Evolutionary conservation across 2,329 filamentous ascomycete species (phyloP).

Genomic region (Cadophora luteo-olivacea): DNA sequence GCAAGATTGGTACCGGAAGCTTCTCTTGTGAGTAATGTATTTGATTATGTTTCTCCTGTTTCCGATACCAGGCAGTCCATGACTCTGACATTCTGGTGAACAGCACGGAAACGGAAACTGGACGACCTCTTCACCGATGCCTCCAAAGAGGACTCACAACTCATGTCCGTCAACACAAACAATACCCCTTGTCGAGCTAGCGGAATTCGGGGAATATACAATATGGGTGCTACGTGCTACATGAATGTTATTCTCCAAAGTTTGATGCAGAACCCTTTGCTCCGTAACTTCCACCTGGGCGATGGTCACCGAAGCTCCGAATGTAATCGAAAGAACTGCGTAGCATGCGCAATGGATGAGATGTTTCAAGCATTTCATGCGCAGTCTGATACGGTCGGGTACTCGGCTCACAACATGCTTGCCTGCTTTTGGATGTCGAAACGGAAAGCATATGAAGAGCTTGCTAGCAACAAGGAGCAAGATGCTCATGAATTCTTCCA

Average conservation of each 20-base stretch:
- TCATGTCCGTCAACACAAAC: constrained; percentile 79
- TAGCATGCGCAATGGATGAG: constrained; percentile 75
- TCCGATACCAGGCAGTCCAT: neutral
- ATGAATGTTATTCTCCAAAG: constrained; percentile 96
- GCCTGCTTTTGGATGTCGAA: constrained; percentile 90
- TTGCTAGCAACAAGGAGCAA: constrained; percentile 92
- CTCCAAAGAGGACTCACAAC: constrained; percentile 74
- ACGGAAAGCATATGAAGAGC: constrained; percentile 72
- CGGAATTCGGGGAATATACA: constrained; percentile 91
- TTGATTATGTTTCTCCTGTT: constrained; percentile 6
- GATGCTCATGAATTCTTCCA: constrained; percentile 98
- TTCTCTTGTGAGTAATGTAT: constrained; percentile 61
- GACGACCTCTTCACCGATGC: constrained; percentile 72
- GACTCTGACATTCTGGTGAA: constrained; percentile 16
- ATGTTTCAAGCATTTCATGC: constrained; percentile 77
- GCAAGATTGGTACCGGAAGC: constrained; percentile 71
- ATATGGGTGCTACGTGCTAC: constrained; percentile 98
- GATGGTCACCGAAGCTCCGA: constrained; percentile 84
- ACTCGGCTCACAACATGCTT: constrained; percentile 87
- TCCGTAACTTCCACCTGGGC: constrained; percentile 90
- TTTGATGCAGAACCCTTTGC: constrained; percentile 89
- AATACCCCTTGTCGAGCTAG: constrained; percentile 84
- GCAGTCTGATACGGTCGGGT: constrained; percentile 82
- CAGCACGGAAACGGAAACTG: constrained; percentile 76
- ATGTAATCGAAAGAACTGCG: constrained; percentile 68